These are phyloP conservation scores for Lumnitzera littorea DNA, from an alignment of 345 rosid species.

Conservation along the genomic window DNA sequence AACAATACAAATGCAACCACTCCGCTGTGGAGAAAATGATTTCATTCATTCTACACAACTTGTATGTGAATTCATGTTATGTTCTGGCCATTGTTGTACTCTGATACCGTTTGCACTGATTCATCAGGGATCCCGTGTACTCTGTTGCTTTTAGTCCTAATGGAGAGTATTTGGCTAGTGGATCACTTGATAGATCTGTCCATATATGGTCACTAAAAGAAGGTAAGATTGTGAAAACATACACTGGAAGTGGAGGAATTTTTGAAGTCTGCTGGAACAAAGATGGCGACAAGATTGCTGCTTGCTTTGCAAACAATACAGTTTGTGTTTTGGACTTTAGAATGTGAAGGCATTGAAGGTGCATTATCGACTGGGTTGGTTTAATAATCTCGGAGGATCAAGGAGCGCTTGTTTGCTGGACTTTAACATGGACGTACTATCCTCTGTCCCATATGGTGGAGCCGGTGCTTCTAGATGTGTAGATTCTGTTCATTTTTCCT, in stretches of 20 bases:
- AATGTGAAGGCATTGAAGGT: conserved; percentile 34
- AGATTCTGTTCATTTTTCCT: neutral
- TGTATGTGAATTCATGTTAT: neutral
- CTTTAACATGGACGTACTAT: no score
- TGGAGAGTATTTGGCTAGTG: conserved; percentile 92
- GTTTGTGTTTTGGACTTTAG: conserved; percentile 88
- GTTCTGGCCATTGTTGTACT: neutral
- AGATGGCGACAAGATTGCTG: conserved; percentile 96
- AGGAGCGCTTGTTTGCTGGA: no score
- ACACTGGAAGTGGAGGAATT: conserved; percentile 81
- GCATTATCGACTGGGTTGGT: no score
- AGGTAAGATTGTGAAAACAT: conserved; percentile 83
- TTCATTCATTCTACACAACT: neutral
- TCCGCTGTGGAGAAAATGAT: neutral
- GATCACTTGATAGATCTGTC: conserved; percentile 82
- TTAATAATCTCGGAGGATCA: no score
- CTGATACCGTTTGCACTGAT: conserved; percentile 1
- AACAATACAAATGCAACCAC: neutral
- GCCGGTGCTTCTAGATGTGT: conserved; percentile 1
- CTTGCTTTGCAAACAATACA: conserved; percentile 80
- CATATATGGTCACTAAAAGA: conserved; percentile 95
- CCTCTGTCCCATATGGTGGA: no score
- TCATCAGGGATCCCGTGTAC: conserved; percentile 78
- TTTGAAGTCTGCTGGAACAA: conserved; percentile 98
- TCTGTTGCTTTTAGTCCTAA: conserved; percentile 97